Percentiles rank a stretch among this genome's conserved stretches.
Conservation (phyloP, 371 early-diverging fungal species). For the Mortierella sp. region DNA sequence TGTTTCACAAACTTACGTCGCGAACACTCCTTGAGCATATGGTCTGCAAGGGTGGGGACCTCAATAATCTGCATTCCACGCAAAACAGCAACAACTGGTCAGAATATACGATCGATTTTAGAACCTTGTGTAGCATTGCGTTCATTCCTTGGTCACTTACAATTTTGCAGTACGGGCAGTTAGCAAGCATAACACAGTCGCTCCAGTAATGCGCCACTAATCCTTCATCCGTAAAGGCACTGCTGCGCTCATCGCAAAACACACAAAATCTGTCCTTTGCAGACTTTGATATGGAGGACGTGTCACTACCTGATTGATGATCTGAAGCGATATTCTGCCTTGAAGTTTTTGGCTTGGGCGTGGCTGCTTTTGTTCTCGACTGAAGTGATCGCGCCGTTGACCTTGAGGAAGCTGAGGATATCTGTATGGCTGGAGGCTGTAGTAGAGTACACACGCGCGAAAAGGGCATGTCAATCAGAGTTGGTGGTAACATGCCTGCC, state of each 20-base stretch:
- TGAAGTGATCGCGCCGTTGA: constrained; percentile 25
- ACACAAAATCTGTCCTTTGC: constrained; percentile 65
- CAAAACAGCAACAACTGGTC: neutral
- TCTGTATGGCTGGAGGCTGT: no score
- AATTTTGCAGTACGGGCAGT: constrained; percentile 76
- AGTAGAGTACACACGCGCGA: no score
- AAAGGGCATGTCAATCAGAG: no score
- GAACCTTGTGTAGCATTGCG: no score
- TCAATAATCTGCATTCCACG: constrained; percentile 71
- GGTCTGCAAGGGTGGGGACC: constrained; percentile 74
- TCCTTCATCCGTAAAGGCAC: constrained; percentile 76
- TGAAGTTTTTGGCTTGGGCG: constrained; percentile 7
- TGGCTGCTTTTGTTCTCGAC: constrained; percentile 10
- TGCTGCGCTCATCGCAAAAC: constrained; percentile 80
- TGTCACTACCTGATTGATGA: neutral
- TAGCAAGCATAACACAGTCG: constrained; percentile 77
- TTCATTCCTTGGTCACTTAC: constrained; percentile 58
- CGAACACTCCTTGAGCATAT: constrained; percentile 77
- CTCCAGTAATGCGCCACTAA: constrained; percentile 83
- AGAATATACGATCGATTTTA: no score
- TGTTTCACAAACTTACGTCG: constrained; percentile 66
- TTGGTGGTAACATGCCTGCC: no score
- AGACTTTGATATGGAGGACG: constrained; percentile 7
- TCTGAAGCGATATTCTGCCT: constrained; percentile 3
- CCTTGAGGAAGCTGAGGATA: neutral